Base-by-base conservation (phyloP, 371 early-diverging fungal genomes). In the Lichtheimia ramosa region DNA sequence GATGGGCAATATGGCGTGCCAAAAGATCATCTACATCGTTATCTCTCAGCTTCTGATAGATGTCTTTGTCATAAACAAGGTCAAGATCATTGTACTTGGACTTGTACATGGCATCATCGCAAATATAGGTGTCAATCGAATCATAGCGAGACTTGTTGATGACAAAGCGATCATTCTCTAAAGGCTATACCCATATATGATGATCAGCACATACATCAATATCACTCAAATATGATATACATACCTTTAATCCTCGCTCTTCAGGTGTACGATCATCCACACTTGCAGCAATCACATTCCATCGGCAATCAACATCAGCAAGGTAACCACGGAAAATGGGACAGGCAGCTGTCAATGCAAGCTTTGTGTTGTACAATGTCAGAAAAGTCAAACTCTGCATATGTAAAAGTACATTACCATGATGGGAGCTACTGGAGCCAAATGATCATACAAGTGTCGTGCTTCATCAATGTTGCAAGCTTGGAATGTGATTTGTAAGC, bases 401-500 rank as follows among this genome's bases (percentile, higher is more conserved):
- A 34, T 8, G 8, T 27, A 3, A 24, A 7, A 51, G 10, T 20
- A 27, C 41, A 28, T 68, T 68, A 82, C 80, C 91, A 99, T 92
- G 56, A 99, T 89, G 3, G 99, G 98, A 16, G 94, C 88, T 13
- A 99, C 75, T 21, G 92, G 87, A 5, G 96, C 96, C 61, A 99
- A 83, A 60, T 95, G 95, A 81, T 99, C 99, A 74, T 99, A 98
- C 42, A 99, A 77, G 58, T 86, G 70, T 56, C 98, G 81, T 13
- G 98, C 99, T 73, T 97, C 96, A 64, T 90, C 89, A 25, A 99
- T 88, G 65, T 92, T 90, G 71, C 92, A 91, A n/a, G 98, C 96
- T 76, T 99, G 99, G 73, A 99, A 93, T 16, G 99, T 99, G 65
- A 98, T 92, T 77, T 99, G 99, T 34, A 99, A 83, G 69, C 99